These are phyloP conservation scores for Carpinus fangiana DNA, from an alignment of 306 rosid species.

Conservation along the genomic window DNA sequence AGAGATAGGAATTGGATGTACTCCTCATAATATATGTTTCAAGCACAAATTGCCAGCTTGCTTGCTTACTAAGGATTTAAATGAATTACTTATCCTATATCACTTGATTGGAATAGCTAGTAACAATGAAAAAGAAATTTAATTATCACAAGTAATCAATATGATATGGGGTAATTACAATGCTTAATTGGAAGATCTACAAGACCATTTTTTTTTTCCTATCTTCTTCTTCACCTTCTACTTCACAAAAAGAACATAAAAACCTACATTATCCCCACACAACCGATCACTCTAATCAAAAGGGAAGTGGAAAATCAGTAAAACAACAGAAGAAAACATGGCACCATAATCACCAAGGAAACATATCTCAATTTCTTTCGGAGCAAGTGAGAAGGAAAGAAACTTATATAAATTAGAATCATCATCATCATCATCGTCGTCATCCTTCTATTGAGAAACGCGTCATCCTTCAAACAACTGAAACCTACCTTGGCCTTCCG, in stretches of 20 bases:
- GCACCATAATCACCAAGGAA: neutral
- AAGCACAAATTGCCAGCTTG: too few species aligned
- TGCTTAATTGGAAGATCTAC: neutral
- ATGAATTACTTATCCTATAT: neutral
- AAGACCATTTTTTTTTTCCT: neutral
- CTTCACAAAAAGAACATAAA: neutral
- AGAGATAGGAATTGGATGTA: too few species aligned
- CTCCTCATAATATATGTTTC: too few species aligned
- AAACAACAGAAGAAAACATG: neutral
- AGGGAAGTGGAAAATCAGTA: neutral
- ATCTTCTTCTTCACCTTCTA: neutral
- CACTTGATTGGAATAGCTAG: neutral
- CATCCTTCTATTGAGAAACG: neutral
- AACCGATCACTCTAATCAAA: neutral
- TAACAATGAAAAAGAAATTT: neutral
- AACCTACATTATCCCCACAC: slow-evolving; percentile 3
- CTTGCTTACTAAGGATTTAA: neutral
- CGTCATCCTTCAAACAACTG: neutral
- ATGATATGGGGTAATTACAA: neutral
- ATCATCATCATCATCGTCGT: neutral
- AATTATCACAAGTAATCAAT: neutral
- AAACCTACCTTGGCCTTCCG: slow-evolving; percentile 31
- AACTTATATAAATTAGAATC: neutral
- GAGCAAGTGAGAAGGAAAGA: neutral
- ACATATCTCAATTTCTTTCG: neutral